Base-by-base conservation (phyloP, 495 filamentous ascomycete genomes). In the Lasiosphaeria ovina region DNA sequence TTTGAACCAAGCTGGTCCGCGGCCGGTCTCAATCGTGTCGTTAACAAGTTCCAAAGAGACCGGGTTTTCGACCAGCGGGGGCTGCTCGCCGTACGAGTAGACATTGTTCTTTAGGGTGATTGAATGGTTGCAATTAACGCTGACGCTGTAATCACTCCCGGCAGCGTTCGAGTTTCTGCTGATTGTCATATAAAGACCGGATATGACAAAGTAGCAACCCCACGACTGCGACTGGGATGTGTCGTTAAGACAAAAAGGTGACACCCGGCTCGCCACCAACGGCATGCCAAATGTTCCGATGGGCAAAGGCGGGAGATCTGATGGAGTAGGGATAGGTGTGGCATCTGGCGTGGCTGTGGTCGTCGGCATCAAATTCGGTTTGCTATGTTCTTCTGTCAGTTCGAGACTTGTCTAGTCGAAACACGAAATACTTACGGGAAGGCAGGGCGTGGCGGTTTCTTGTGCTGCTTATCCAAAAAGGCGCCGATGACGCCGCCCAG, bases 1-100 rank as follows among this genome's bases (percentile, higher is more conserved):
- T 65, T 92, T 90, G 63, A 87, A 89, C 72, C 85, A 89, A 5
- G 91, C 91, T 3, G 91, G 88, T 3, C 92, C 92, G 58, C 85
- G 76, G 38, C 71, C 69, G 17, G 78, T 69, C 61, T 88, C 83
- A 50, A 79, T 70, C 2, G 71, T 79, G 71, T 96, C 91, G 52
- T 76, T 77, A 51, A 91, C 88, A 32, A 91, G 76, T 12, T 75
- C 75, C 35, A 96, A 69, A 4, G 72, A 66, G 62, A 83, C 71
- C 3, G 79, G 74, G 14, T 71, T 63, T 1, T 71, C 62, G 17
- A 91, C 69, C 35, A 76, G 66, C 0, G 91, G 91, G 7, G 85
- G 80, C 65, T 96, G 92, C 38, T 90, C 77, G 4, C 92, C 92
- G 68, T 92, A 96, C 2, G 76, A 76, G 62, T 82, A 85, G 51